Percentiles rank a stretch among this genome's conserved stretches.
These are phyloP conservation scores for Globisporangium recalcitrans DNA, from an alignment of 352 stramenopile genomes.

Conservation along the genomic window DNA sequence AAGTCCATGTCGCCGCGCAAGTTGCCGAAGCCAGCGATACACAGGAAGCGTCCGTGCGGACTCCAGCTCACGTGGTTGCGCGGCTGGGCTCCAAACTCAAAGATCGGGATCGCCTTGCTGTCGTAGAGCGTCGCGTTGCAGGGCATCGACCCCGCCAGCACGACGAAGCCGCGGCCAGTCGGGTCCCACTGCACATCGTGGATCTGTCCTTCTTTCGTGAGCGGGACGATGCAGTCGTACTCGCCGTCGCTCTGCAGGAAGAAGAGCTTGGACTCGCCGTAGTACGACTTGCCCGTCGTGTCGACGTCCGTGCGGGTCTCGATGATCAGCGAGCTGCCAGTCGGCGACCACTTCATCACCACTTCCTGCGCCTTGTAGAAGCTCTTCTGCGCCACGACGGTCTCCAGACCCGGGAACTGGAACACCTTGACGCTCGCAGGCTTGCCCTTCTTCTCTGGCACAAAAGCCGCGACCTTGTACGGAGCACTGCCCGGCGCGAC, in stretches of 20 bases:
- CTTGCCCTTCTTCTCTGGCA: conserved; percentile 88
- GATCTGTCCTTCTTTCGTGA: conserved; percentile 89
- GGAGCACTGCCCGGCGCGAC: conserved; percentile 68
- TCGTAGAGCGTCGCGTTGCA: conserved; percentile 95
- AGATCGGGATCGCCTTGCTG: conserved; percentile 91
- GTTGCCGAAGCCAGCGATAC: conserved; percentile 95
- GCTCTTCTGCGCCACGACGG: conserved; percentile 73
- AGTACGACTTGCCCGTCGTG: conserved; percentile 95
- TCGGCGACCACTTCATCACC: conserved; percentile 88
- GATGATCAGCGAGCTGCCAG: conserved; percentile 81
- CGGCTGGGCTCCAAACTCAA: conserved; percentile 94
- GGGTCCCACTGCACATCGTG: conserved; percentile 94
- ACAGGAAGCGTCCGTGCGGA: conserved; percentile 95
- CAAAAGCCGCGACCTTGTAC: conserved; percentile 84
- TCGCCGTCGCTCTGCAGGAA: conserved; percentile 91
- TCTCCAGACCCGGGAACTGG: conserved; percentile 67
- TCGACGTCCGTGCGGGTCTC: conserved; percentile 91
- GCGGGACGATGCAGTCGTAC: conserved; percentile 89
- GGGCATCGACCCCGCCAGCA: conserved; percentile 94
- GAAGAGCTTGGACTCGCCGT: conserved; percentile 95
- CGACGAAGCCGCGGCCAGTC: conserved; percentile 90
- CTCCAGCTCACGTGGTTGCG: conserved; percentile 95
- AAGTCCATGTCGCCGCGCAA: conserved; percentile 96
- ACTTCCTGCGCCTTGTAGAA: conserved; percentile 91
- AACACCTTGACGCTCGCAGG: conserved; percentile 83